Base-by-base conservation (phyloP, 2,329 filamentous ascomycete genomes). In the Hymenoscyphus salicellus region DNA sequence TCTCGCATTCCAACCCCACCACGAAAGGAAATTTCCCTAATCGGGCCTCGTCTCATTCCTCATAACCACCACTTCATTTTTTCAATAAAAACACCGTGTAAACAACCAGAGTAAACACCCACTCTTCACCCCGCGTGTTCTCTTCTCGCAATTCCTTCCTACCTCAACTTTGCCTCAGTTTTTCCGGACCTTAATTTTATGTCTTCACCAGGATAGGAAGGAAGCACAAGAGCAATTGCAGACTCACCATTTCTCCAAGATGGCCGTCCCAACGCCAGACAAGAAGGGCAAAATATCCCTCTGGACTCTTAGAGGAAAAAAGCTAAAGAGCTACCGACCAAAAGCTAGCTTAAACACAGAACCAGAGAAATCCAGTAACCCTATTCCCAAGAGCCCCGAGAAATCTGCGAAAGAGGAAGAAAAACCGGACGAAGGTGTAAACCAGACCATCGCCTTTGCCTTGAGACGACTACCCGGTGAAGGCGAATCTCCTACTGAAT, bases 11-110 rank as follows among this genome's bases (percentile, higher is more conserved):
- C 33, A 46, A 17, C 23, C 32, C 26, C 38, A 41, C 20, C 33
- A 43, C 26, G 3, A 59, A 43, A 46, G 57, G 57, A 59, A 43
- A 28, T 43, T 46, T n/a, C 20, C 57, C 57, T 20, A 59, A 46
- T 59, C 33, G 33, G 33, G 57, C 30, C 38, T 59, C 57, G 46
- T 26, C 26, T 14, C 59, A 55, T 61, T 61, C 41, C 59, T 23
- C 10, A 20, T 20, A 23, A 5, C 20, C 46, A 52, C 20, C 8
- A 23, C 11, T 11, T 11, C 46, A 52, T 52, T 52, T 20, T 52
- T 52, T 52, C 20, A 52, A 2, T 11, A 23, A 52, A n/a, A 52
- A 52, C 7, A 8, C 11, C 46, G 20, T 14, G 46, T 23, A 52
- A 52, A 52, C 46, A 52, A 20, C 10, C 43, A 52, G 23, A 52